Base-by-base conservation (phyloP, 768 basidiomycete species). In the Suillus luteus region DNA sequence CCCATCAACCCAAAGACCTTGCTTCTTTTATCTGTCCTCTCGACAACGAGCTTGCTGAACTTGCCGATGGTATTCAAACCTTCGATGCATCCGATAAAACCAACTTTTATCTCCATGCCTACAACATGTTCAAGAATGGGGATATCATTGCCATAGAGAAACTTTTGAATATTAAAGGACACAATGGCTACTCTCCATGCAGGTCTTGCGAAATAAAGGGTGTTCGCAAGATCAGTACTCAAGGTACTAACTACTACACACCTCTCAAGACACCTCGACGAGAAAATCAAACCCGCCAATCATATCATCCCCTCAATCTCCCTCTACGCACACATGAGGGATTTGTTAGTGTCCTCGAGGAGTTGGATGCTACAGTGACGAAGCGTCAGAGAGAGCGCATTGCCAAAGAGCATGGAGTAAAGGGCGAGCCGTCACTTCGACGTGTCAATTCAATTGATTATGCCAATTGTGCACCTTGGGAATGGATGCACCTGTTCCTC, bases 121-220 rank as follows among this genome's bases (percentile, higher is more conserved):
- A 72, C 55, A 51, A 64, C 12, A 64, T 80, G 14, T 63, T 75
- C 43, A 59, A 59, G 3, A 43, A 64, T 7, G 77, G 80, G 1
- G 78, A 81, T 62, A 79, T 80, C 11, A 49, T 70, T 44, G 75
- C 75, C 0, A 69, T 78, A 1, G 64, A 70, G 24, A 73, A 74
- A 59, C 17, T 73, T 4, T 38, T 79, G 55, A 58, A 68, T 4
- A 71, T 77, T 17, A 80, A 78, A 59, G 79, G 79, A 0, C 77
- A 75, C 38, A 81, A 79, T 62, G 72, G 65, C 1, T 54, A 67
- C 22, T 66, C 27, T 44, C 78, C 76, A 0, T 81, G 79, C 62
- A 71, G 73, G 3, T 65, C 67, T 0, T 81, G 80, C 64, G 52
- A 69, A 17, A 77, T 80, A 19, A 61, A 63, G 37, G 77, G 68